These are phyloP conservation scores for Vitis riparia DNA, from an alignment of 164 flowering plant genomes.

Conservation along the genomic window DNA sequence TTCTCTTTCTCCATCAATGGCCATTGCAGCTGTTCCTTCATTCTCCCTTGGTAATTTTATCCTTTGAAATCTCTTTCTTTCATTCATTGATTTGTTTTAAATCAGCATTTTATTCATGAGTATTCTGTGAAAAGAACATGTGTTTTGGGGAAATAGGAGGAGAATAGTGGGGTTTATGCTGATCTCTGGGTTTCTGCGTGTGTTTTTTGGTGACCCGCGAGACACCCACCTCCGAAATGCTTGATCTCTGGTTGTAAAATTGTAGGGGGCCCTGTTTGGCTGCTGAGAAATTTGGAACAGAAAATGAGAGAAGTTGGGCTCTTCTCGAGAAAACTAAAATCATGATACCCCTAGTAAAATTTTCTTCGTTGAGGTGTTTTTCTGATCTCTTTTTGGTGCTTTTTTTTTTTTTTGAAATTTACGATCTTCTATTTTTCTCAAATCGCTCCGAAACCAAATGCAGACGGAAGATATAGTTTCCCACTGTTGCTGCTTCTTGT, in stretches of 20 bases:
- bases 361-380: neutral
- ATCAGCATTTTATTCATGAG: neutral
- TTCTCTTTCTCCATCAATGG: constrained; percentile 19
- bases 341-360: neutral
- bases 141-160: neutral
- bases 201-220: neutral
- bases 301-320: neutral
- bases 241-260: neutral
- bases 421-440: neutral
- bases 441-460: neutral
- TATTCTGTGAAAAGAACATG: too few relatives aligned
- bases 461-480: neutral
- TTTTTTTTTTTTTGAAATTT: too few relatives aligned
- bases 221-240: neutral
- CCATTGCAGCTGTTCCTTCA: constrained; percentile 38
- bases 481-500: neutral
- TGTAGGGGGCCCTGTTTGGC: neutral
- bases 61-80: neutral
- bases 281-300: constrained; percentile 1
- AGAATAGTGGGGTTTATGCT: neutral
- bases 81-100: neutral
- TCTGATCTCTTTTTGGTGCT: too few relatives aligned
- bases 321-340: neutral
- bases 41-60: constrained; percentile 31
- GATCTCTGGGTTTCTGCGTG: neutral